Evolutionary conservation across 495 filamentous ascomycete genomes (phyloP).

Genomic region (Aspergillus sparsus): DNA sequence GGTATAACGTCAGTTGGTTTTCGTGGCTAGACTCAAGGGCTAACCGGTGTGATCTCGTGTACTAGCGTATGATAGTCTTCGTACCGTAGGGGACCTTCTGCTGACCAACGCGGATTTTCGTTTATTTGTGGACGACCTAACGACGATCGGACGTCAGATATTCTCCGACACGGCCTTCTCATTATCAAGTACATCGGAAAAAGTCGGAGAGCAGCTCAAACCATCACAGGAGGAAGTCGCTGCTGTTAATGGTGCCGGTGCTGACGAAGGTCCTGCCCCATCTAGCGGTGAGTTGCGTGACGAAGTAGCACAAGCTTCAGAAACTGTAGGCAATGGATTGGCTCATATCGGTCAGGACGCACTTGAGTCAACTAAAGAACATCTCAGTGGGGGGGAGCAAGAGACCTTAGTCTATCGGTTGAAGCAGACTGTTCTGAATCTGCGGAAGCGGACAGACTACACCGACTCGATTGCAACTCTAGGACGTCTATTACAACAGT

Average conservation of each 20-base stretch:
- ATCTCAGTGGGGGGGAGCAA: conserved; percentile 65
- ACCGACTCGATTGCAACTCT: conserved; percentile 81
- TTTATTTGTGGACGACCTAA: conserved; percentile 80
- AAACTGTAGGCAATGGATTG: conserved; percentile 63
- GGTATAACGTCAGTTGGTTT: too few relatives aligned
- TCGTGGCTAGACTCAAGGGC: too few relatives aligned
- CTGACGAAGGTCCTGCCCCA: conserved; percentile 53
- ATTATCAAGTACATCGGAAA: conserved; percentile 67
- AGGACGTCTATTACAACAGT: conserved; percentile 71
- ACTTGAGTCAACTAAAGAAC: conserved; percentile 64
- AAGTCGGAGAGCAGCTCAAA: conserved; percentile 69
- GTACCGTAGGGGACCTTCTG: conserved; percentile 78
- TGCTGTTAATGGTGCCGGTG: conserved; percentile 56
- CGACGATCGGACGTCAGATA: conserved; percentile 76
- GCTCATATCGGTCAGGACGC: conserved; percentile 66
- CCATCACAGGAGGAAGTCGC: conserved; percentile 64
- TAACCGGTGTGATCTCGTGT: background rate
- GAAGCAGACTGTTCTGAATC: conserved; percentile 71
- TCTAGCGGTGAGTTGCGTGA: conserved; percentile 61
- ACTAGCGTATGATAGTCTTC: conserved; percentile 77
- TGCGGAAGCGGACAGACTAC: conserved; percentile 78
- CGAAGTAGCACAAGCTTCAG: conserved; percentile 62
- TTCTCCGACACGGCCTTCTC: conserved; percentile 84
- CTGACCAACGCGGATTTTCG: conserved; percentile 90
- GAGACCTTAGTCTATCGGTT: conserved; percentile 73